Evolutionary conservation across 1,139 yeast species (phyloP).

Genomic region (Kluyveromyces sp.): DNA sequence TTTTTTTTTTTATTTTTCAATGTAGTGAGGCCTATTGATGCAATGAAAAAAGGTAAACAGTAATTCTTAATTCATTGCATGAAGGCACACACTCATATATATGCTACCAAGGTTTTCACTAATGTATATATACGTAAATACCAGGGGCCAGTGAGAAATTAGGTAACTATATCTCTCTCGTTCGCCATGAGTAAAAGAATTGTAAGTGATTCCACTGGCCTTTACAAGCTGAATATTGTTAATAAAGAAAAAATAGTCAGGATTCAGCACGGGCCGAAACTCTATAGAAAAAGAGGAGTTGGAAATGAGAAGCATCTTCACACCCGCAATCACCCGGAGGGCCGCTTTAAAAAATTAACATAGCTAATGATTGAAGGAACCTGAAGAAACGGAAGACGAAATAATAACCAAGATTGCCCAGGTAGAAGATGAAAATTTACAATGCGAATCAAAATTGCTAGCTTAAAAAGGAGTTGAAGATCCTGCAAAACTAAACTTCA

Average conservation of each 20-base stretch:
- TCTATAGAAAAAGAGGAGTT: neutral
- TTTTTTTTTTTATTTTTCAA: too few relatives aligned
- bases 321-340: conserved; percentile 3
- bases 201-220: conserved; percentile 29
- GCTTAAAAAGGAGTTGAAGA: neutral
- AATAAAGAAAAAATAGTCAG: conserved; percentile 12
- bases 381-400: neutral
- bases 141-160: too few relatives aligned
- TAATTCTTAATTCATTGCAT: too few relatives aligned
- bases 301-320: neutral
- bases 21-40: too few relatives aligned
- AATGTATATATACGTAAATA: too few relatives aligned
- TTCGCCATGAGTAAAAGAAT: conserved; percentile 15
- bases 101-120: too few relatives aligned
- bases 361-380: neutral
- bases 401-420: conserved; percentile 3
- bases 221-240: conserved; percentile 24
- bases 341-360: conserved; percentile 1
- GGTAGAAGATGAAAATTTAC: conserved; percentile 2
- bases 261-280: neutral
- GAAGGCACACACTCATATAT: too few relatives aligned
- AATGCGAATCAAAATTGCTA: conserved; percentile 1
- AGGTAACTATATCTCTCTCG: neutral
- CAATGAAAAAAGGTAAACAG: too few relatives aligned
- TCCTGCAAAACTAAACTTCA: neutral